Evolutionary conservation across 1,284 basidiomycete genomes (phyloP), one percentile per base, ranked within the genome.

Genomic region (Austroboletus niveus): DNA sequence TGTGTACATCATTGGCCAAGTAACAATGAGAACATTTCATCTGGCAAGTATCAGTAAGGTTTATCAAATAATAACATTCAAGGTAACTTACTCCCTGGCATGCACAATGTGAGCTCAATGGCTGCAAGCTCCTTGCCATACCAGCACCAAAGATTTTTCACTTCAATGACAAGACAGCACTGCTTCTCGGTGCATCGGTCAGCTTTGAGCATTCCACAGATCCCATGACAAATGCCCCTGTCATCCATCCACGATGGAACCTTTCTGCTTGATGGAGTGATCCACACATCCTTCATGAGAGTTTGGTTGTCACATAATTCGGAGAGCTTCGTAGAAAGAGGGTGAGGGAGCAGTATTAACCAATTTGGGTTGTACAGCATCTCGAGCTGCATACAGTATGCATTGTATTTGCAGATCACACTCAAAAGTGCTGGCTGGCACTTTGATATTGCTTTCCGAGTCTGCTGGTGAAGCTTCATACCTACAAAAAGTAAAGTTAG

Each of bases 181-280:
- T 43, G 44, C 47, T 70, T 65, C 48, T 70, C 68, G 0, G 15
- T 2, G 35, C 72, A 74, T 5, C 63, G 42, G 31, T 72, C 65
- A 0, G 48, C 1, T 27, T 61, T 61, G 5, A 70, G 60, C 48
- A 72, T 56, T 17, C 17, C 66, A 0, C 4, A n/a, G 10, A 74
- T 75, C 0, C 69, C 68, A 4, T 61, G 43, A 0, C 60, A 61
- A 3, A 73, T 57, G 7, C 62, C 51, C 1, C 42, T 14, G 47
- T 74, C 69, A n/a, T 67, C 57, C 1, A 75, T 59, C 74, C 74
- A 76, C 5, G 49, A 48, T 3, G 70, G 74, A n/a, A 31, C 53
- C 9, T 20, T 10, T 10, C 17, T 20, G 4, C 2, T 7, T 0
- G 17, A 39, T n/a, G n/a, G n/a, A n/a, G n/a, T n/a, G n/a, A n/a